Evolutionary conservation across 441 rosid species (phyloP).

Genomic region (Breynia disticha): DNA sequence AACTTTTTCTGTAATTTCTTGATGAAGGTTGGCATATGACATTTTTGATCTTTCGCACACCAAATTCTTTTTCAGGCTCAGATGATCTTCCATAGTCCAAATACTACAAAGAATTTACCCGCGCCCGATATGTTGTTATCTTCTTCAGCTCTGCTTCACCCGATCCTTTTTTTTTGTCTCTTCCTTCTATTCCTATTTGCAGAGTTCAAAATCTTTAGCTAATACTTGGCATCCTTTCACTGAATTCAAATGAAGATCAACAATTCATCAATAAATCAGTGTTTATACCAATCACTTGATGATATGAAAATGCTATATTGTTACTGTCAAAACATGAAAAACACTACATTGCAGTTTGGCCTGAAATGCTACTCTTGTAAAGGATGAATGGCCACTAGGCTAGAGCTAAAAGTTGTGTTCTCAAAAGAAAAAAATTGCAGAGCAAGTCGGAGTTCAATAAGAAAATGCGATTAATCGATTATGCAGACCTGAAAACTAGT

Average conservation of each 20-base stretch:
- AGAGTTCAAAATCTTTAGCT: background rate
- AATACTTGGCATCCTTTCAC: constrained; percentile 6
- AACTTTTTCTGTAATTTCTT: constrained; percentile 30
- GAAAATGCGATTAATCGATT: background rate
- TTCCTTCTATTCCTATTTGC: too few relatives aligned
- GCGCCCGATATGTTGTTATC: background rate
- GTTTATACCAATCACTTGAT: constrained; percentile 2
- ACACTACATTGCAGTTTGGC: background rate
- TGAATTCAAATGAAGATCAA: constrained; percentile 7
- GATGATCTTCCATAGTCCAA: constrained; percentile 35
- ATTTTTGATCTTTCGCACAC: constrained; percentile 29
- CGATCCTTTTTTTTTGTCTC: background rate
- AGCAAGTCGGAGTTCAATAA: too few relatives aligned
- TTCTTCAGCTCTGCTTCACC: constrained; percentile 3
- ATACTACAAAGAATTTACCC: constrained; percentile 8
- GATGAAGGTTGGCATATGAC: constrained; percentile 41
- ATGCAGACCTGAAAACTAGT: background rate
- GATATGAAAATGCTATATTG: too few relatives aligned
- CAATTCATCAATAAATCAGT: constrained; percentile 3
- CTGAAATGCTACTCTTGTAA: background rate
- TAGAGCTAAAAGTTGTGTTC: background rate
- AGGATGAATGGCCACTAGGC: background rate
- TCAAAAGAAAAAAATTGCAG: background rate
- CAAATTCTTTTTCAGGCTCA: constrained; percentile 20
- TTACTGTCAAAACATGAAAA: background rate